A percentile compares a stretch with the other conserved stretches of the same genome.
Evolutionary conservation across 2,329 filamentous ascomycete species (phyloP).

Genomic region (Fusarium incarnatum): DNA sequence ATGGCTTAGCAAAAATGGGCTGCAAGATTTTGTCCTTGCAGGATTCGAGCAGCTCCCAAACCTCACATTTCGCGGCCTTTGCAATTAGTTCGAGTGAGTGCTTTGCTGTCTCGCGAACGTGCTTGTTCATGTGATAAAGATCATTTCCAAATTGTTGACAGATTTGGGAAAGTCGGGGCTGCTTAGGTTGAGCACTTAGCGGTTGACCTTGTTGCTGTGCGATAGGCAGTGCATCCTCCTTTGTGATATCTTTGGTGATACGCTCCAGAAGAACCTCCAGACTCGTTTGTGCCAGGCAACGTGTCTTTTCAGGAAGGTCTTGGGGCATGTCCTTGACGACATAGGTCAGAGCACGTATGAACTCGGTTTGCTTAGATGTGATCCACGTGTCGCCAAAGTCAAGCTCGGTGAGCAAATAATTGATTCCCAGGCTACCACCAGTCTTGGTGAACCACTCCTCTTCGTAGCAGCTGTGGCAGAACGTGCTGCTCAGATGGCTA

Average conservation of each 20-base stretch:
- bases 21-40: constrained; percentile 90
- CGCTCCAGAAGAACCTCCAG: constrained; percentile 81
- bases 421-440: constrained; percentile 90
- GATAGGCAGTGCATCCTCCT: constrained; percentile 71
- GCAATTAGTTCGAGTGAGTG: constrained; percentile 84
- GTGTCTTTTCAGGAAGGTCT: constrained; percentile 90
- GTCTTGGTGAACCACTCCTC: constrained; percentile 99
- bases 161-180: constrained; percentile 76
- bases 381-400: constrained; percentile 89
- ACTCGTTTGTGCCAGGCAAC: constrained; percentile 83
- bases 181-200: constrained; percentile 55
- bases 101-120: constrained; percentile 89
- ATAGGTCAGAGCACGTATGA: constrained; percentile 91
- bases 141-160: constrained; percentile 89
- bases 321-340: constrained; percentile 98
- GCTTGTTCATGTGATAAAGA: constrained; percentile 93
- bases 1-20: constrained; percentile 94
- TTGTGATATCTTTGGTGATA: constrained; percentile 82
- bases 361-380: constrained; percentile 83
- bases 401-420: constrained; percentile 85
- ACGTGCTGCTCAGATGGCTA: constrained; percentile 80
- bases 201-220: constrained; percentile 56
- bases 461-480: constrained; percentile 95
- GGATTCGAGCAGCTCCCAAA: constrained; percentile 89
- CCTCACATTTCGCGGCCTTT: constrained; percentile 78